Percentiles rank a stretch among this genome's conserved stretches.
phyloP scores from a whole-genome alignment of 1,284 basidiomycete species.

The Inonotus obliquus region DNA sequence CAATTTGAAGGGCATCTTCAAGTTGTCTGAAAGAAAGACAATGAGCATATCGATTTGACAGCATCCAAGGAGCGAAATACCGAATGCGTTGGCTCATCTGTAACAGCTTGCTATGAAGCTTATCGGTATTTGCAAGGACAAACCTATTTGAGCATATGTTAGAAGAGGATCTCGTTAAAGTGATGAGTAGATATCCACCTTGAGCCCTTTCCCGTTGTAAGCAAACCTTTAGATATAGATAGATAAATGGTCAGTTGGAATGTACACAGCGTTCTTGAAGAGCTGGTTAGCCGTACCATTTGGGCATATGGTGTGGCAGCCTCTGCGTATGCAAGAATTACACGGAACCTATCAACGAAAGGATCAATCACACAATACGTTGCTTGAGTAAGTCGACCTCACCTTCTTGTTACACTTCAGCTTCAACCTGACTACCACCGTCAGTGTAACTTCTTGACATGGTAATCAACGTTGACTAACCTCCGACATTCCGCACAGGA shows the following conservation, averaged over 20 bases:
- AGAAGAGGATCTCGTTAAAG: not conserved
- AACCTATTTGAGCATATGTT: conserved; percentile 3
- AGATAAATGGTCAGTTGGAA: not conserved
- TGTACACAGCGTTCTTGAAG: not conserved
- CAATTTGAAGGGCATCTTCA: conserved; percentile 18
- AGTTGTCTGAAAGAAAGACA: conserved; percentile 4
- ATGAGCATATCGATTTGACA: not conserved
- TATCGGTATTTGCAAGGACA: conserved; percentile 17
- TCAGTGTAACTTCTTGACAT: not conserved
- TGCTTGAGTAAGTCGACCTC: not conserved
- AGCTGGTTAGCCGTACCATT: conserved; percentile 1
- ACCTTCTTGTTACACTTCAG: conserved; percentile 19
- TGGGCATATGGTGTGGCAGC: conserved; percentile 17
- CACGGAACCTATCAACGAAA: conserved; percentile 9
- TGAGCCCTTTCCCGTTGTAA: conserved; percentile 15
- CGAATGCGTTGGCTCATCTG: conserved; percentile 19
- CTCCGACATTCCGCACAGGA: conserved; percentile 19
- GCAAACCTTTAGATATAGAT: conserved; percentile 1
- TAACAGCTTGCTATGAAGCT: conserved; percentile 14
- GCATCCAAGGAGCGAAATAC: not conserved
- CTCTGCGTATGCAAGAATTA: conserved; percentile 15
- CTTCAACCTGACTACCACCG: conserved; percentile 9
- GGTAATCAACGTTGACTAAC: not conserved
- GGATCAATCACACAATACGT: not conserved
- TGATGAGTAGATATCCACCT: not conserved